These are phyloP conservation scores for Verticillium tricorpus DNA, from an alignment of 2,329 filamentous ascomycete species.

Conservation along the genomic window DNA sequence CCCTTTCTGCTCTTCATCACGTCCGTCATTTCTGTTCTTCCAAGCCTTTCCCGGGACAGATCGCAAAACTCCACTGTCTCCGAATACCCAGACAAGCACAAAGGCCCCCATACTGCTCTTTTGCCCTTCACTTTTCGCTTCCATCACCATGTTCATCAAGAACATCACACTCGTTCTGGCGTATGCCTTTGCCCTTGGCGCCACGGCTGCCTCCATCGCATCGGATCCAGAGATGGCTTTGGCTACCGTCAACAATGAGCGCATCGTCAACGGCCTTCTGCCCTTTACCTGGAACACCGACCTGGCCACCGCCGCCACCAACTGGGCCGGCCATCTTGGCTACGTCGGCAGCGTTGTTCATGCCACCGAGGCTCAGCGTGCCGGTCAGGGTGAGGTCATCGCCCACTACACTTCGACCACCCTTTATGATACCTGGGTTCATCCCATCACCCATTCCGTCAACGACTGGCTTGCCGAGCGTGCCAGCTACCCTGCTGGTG, in stretches of 20 bases:
- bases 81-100: neutral
- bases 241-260: neutral
- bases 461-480: slow-evolving; percentile 26
- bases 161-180: neutral
- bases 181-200: neutral
- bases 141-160: neutral
- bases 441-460: slow-evolving; percentile 17
- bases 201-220: neutral
- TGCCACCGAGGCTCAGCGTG: slow-evolving; percentile 22
- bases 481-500: slow-evolving; percentile 19
- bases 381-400: slow-evolving; percentile 28
- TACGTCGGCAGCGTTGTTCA: slow-evolving; percentile 21
- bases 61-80: too few species aligned
- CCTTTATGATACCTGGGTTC: slow-evolving; percentile 22
- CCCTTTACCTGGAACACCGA: slow-evolving; percentile 19
- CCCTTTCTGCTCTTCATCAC: neutral
- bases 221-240: neutral
- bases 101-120: neutral
- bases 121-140: neutral
- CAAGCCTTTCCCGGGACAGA: too few species aligned
- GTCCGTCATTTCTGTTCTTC: neutral
- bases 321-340: slow-evolving; percentile 29
- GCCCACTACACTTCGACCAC: slow-evolving; percentile 12
- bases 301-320: slow-evolving; percentile 25
- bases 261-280: neutral